Conservation (phyloP, 148 eudicot genomes). For the Chenopodium album region DNA sequence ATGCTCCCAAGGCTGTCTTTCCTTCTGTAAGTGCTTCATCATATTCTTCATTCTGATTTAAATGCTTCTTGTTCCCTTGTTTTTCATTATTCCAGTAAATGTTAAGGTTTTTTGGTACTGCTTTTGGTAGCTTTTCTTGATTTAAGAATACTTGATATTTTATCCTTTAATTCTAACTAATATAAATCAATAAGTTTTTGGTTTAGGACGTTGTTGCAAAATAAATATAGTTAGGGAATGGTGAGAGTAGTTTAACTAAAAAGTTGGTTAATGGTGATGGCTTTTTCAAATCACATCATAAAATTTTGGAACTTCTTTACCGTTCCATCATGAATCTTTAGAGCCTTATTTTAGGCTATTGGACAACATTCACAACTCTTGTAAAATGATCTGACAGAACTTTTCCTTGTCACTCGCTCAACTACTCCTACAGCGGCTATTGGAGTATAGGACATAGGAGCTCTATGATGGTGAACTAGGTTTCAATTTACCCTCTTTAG, state of each 20-base stretch:
- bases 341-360: background rate
- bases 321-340: background rate
- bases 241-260: background rate
- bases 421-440: background rate
- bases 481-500: background rate
- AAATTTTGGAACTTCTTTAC: background rate
- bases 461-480: background rate
- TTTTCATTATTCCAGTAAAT: background rate
- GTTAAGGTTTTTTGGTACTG: background rate
- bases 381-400: background rate
- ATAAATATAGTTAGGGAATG: background rate
- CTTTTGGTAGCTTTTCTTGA: background rate
- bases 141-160: background rate
- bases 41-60: background rate
- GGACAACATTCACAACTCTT: background rate
- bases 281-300: background rate
- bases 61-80: background rate
- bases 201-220: background rate
- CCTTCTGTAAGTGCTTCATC: conserved; percentile 59
- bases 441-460: no score
- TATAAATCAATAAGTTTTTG: background rate
- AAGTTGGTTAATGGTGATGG: background rate
- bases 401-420: background rate
- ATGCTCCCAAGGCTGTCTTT: conserved; percentile 97
- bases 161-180: background rate